These are phyloP conservation scores for Paecilomyces variotii DNA, from an alignment of 2,329 filamentous ascomycete genomes.

Conservation along the genomic window DNA sequence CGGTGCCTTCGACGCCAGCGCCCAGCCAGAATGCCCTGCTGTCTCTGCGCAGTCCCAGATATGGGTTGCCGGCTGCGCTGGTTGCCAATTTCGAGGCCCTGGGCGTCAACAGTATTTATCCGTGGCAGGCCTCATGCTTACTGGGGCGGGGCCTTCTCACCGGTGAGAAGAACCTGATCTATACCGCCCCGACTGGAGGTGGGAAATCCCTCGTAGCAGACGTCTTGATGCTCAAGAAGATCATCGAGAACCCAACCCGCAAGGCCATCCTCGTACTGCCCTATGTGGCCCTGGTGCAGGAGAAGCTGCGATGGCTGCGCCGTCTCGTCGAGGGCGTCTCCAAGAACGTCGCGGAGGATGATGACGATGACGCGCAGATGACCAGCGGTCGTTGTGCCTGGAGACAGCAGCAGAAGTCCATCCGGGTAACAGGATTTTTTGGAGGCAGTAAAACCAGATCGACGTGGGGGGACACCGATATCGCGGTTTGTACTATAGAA, in stretches of 20 bases:
- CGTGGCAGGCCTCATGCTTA: constrained; percentile 71
- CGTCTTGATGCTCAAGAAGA: constrained; percentile 63
- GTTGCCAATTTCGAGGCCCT: constrained; percentile 57
- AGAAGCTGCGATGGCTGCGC: constrained; percentile 68
- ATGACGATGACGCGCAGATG: constrained; percentile 25
- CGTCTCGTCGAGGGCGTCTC: constrained; percentile 55
- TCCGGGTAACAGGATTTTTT: constrained; percentile 66
- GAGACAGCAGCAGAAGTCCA: constrained; percentile 48
- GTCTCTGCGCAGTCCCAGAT: constrained; percentile 54
- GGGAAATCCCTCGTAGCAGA: constrained; percentile 69
- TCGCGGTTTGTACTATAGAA: constrained; percentile 72
- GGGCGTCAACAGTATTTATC: constrained; percentile 67
- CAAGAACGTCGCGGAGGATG: constrained; percentile 25
- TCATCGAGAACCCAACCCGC: constrained; percentile 54
- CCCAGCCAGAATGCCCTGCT: constrained; percentile 41
- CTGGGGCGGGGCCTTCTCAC: constrained; percentile 57
- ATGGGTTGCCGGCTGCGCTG: constrained; percentile 53
- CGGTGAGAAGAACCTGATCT: constrained; percentile 64
- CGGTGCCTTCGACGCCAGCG: constrained; percentile 18
- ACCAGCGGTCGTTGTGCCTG: constrained; percentile 43
- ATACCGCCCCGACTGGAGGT: constrained; percentile 69
- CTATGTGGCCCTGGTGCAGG: constrained; percentile 71
- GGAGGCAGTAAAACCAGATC: constrained; percentile 61
- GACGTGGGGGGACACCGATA: constrained; percentile 66
- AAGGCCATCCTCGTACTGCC: constrained; percentile 68